Evolutionary conservation across 1,139 yeast genomes (phyloP), one percentile per base, ranked within the genome.

Genomic region (Kodamaea sp.): DNA sequence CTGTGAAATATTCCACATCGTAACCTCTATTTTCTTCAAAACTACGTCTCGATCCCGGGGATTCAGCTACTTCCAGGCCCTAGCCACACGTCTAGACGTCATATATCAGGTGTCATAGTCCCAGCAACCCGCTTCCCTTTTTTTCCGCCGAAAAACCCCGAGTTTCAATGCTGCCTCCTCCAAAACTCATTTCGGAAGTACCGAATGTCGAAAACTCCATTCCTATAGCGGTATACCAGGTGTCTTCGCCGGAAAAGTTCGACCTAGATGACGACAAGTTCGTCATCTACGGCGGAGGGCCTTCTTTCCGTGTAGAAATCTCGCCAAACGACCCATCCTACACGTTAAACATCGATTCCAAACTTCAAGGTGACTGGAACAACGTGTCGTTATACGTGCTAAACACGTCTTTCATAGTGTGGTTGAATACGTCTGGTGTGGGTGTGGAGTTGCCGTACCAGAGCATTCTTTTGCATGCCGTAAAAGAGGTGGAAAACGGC

Each of bases 201-300:
- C 78, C 78, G 16, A 66, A 58, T 39, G 47, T 57, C 28, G 77
- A 70, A 39, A 70, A 70, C 49, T 70, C 77, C 7, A 58, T 69
- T 10, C 63, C 66, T 4, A 48, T 53, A 11, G 39, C 50, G 10
- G 48, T 55, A 16, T 70, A 63, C 44, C 69, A 58, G 34, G 52
- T 66, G 5, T 63, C 66, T 16, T 63, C 69, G 2, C 77, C 77
- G 1, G 74, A 65, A 29, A 45, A 51, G 28, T 70, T 64, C 43
- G 56, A 67, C 8, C 47, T 59, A 14, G 61, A 53, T 15, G 71
- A 66, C 38, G 76, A 71, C 45, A 68, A 69, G 45, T 55, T 61
- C 39, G 66, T 72, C 19, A 47, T 72, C 7, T 63, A 67, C 41
- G 70, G 65, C 5, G 76, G 76, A 4, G 72, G 70, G 3, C 25